Percentiles rank a stretch among this genome's conserved stretches.
These are phyloP conservation scores for Sphaerulina musiva DNA, from an alignment of 2,329 filamentous ascomycete species.

Conservation along the genomic window DNA sequence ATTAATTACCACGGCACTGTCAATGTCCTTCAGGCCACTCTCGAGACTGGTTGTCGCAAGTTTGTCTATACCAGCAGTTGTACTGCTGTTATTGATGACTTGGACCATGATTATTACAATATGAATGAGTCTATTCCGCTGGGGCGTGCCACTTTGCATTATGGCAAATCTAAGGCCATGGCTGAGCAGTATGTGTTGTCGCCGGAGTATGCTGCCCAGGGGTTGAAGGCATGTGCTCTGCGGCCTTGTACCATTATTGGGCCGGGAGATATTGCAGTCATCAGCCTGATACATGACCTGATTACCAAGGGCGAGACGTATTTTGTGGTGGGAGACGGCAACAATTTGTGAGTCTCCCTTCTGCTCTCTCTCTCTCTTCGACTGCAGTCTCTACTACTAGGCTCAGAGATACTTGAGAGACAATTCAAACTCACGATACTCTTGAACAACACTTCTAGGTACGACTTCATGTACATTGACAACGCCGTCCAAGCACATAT, in stretches of 20 bases:
- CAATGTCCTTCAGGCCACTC: constrained; percentile 68
- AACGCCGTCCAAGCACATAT: constrained; percentile 75
- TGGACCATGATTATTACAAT: constrained; percentile 66
- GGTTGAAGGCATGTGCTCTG: constrained; percentile 53
- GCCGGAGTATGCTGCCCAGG: constrained; percentile 49
- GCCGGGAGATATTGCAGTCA: constrained; percentile 72
- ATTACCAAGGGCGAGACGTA: constrained; percentile 62
- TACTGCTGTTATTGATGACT: constrained; percentile 77
- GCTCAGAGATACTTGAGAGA: too few species aligned
- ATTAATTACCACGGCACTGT: constrained; percentile 86
- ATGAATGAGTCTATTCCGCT: constrained; percentile 72
- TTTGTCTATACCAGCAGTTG: constrained; percentile 89
- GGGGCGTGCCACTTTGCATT: constrained; percentile 66
- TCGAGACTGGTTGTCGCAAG: constrained; percentile 62
- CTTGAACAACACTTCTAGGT: constrained; percentile 26
- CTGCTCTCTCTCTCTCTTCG: too few species aligned
- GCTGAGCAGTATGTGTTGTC: constrained; percentile 75
- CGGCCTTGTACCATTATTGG: constrained; percentile 87
- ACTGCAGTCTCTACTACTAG: too few species aligned
- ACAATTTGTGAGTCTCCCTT: constrained; percentile 48
- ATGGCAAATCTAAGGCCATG: constrained; percentile 82
- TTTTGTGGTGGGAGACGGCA: constrained; percentile 72
- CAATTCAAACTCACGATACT: too few species aligned
- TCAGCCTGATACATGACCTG: constrained; percentile 67
- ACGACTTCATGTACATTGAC: constrained; percentile 63